phyloP scores from a whole-genome alignment of 306 rosid species.

The Sicyos baderoa region DNA sequence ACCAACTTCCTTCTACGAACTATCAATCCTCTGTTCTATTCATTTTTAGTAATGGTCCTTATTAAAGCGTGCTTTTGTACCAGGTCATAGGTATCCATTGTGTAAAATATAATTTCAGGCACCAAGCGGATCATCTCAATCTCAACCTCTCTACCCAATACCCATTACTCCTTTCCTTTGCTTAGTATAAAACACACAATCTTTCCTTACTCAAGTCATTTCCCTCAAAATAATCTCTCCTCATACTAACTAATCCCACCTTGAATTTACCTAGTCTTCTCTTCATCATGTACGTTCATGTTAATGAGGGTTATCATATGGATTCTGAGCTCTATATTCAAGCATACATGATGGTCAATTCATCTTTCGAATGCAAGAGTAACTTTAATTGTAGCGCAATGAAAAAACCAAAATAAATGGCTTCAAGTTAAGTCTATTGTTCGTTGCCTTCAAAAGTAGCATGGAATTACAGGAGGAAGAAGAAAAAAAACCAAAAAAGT shows the following conservation, averaged over 20 bases:
- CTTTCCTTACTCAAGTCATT: not conserved
- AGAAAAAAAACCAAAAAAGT: not conserved
- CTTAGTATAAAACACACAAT: not conserved
- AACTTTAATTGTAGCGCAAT: not conserved
- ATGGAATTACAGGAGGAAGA: not conserved
- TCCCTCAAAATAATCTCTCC: not conserved
- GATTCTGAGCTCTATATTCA: constrained; percentile 5
- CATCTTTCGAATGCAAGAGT: not conserved
- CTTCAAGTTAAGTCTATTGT: not conserved
- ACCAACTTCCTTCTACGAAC: constrained; percentile 3
- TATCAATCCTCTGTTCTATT: not conserved
- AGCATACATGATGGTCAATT: not conserved
- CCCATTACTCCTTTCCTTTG: not conserved
- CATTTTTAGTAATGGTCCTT: not conserved
- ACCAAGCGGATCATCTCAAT: not conserved
- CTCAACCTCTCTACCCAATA: not conserved
- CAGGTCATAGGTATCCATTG: not conserved
- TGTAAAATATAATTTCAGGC: not conserved
- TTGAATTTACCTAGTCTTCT: not conserved
- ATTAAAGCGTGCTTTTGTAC: not conserved
- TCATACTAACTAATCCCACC: not conserved
- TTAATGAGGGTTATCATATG: not conserved
- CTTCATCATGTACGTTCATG: not conserved
- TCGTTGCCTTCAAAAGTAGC: not conserved
- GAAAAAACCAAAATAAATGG: not conserved